phyloP scores from a whole-genome alignment of 2,329 filamentous ascomycete genomes.

The Chrysoporthe cubensis region DNA sequence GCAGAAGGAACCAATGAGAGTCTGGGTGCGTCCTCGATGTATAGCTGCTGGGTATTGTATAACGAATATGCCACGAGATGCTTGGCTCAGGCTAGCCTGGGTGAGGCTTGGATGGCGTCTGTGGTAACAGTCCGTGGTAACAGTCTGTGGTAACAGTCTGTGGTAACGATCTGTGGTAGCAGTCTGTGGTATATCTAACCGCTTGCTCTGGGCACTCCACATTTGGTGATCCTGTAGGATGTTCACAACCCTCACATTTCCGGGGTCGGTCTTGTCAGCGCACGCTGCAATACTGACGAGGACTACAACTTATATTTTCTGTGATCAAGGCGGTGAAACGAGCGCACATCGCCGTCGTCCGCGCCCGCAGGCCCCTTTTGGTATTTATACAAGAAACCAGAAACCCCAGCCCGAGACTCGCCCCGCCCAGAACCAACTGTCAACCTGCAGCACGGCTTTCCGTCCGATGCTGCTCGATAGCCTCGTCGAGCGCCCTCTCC shows the following conservation, averaged over 20 bases:
- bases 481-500: slow-evolving; percentile 59
- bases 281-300: not conserved
- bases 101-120: not conserved
- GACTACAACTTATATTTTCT: not conserved
- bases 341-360: not conserved
- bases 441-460: slow-evolving; percentile 9
- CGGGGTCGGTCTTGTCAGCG: no score
- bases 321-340: not conserved
- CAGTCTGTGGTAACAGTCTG: no score
- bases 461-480: slow-evolving; percentile 52
- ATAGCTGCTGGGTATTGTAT: no score
- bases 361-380: not conserved
- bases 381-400: not conserved
- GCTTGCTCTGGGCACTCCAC: no score
- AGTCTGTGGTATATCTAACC: not conserved
- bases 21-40: no score
- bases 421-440: not conserved
- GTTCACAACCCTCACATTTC: no score
- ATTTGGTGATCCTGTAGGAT: no score
- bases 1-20: not conserved
- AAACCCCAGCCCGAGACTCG: not conserved
- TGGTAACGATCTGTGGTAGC: no score
- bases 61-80: not conserved
- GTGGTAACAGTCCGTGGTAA: no score
- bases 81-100: not conserved